phyloP scores from a whole-genome alignment of 176 grass and related monocot genomes.

The Zea mays region DNA sequence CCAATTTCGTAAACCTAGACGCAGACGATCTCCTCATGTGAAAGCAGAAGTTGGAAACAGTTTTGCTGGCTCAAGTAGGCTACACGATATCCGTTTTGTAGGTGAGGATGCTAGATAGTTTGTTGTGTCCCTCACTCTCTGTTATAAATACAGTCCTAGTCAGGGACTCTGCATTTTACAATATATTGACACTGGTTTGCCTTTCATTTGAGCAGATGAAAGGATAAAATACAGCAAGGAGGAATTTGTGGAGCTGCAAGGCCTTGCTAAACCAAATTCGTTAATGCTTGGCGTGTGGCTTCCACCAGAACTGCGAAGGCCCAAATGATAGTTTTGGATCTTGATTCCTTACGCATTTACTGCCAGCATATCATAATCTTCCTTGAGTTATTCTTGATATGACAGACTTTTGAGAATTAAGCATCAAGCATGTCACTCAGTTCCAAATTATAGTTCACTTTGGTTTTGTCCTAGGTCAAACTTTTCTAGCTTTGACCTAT shows the following conservation, averaged over 20 bases:
- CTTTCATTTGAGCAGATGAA: slow-evolving; percentile 61
- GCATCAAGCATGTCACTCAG: neutral
- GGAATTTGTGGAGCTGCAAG: slow-evolving; percentile 66
- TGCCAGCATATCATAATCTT: neutral
- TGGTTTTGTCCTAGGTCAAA: neutral
- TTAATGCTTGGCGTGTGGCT: slow-evolving; percentile 18
- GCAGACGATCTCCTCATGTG: slow-evolving; percentile 14
- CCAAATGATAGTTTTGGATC: slow-evolving; percentile 21
- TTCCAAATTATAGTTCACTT: neutral
- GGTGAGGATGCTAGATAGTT: slow-evolving; percentile 47
- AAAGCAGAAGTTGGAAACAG: slow-evolving; percentile 40
- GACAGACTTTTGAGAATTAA: neutral
- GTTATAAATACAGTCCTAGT: slow-evolving; percentile 22
- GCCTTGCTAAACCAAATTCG: slow-evolving; percentile 26
- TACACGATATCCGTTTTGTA: slow-evolving; percentile 40
- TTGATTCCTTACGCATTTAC: slow-evolving; percentile 28
- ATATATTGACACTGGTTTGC: slow-evolving; percentile 13
- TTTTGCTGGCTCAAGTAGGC: slow-evolving; percentile 21
- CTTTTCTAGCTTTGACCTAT: neutral
- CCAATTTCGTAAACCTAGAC: slow-evolving; percentile 31
- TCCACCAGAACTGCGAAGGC: slow-evolving; percentile 50
- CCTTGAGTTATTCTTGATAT: neutral
- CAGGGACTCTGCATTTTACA: slow-evolving; percentile 4
- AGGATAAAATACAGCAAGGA: slow-evolving; percentile 67
- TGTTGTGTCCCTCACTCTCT: neutral